Evolutionary conservation across 805 yeast species (phyloP).

Genomic region (Suhomyces sp.): DNA sequence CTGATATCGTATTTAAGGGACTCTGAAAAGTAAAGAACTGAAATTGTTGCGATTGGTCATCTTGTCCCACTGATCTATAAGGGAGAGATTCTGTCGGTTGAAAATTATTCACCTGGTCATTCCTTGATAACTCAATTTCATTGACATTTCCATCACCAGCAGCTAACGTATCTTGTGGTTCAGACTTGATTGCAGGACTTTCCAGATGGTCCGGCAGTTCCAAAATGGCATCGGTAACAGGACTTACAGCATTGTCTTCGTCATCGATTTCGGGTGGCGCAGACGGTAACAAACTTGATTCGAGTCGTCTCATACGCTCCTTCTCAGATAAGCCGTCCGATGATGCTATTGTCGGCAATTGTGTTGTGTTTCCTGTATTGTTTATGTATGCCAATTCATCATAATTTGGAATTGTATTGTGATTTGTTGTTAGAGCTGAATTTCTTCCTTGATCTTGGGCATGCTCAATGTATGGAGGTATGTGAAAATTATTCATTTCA

Average conservation of each 20-base stretch:
- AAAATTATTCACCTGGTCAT: too few species aligned
- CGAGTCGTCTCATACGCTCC: conserved; percentile 52
- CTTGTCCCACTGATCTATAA: too few species aligned
- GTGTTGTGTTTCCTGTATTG: neutral
- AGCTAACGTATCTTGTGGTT: neutral
- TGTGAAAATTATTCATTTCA: conserved; percentile 14
- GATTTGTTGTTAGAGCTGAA: conserved; percentile 5
- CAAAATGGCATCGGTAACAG: conserved; percentile 7
- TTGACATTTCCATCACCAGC: too few species aligned
- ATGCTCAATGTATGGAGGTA: conserved; percentile 29
- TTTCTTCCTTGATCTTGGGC: conserved; percentile 3
- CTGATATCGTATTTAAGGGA: conserved; percentile 7
- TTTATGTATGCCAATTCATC: conserved; percentile 4
- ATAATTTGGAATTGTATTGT: conserved; percentile 9
- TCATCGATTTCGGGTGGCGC: conserved; percentile 36
- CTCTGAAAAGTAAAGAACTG: conserved; percentile 13
- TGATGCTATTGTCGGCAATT: too few species aligned
- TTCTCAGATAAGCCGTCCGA: conserved; percentile 58
- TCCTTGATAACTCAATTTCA: too few species aligned
- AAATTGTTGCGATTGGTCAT: conserved; percentile 2
- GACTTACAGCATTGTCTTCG: conserved; percentile 19
- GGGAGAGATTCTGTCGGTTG: too few species aligned
- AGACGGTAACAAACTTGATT: conserved; percentile 63
- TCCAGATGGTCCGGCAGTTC: conserved; percentile 7
- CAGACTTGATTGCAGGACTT: neutral